Conservation (phyloP, 148 eudicot species). For the Silene uniflora region DNA sequence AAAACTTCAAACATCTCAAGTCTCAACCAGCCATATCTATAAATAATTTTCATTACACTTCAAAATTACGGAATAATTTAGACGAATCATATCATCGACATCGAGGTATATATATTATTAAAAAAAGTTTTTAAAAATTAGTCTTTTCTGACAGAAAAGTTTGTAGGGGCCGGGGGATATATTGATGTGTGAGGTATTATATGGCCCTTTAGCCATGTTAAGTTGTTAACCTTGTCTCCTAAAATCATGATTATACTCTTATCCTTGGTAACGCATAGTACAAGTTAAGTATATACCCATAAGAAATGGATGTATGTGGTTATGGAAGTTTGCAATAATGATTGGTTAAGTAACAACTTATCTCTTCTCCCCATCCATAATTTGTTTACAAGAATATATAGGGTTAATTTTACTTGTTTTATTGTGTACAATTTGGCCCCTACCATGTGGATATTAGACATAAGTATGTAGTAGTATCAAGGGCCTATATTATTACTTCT, state of each 20-base stretch:
- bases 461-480: neutral
- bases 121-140: too few species aligned
- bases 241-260: slow-evolving; percentile 6
- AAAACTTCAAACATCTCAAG: too few species aligned
- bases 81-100: too few species aligned
- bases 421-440: slow-evolving; percentile 20
- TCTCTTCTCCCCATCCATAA: slow-evolving; percentile 4
- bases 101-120: too few species aligned
- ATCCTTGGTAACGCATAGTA: slow-evolving; percentile 4
- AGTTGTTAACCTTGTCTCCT: slow-evolving; percentile 25
- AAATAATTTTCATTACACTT: too few species aligned
- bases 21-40: too few species aligned
- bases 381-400: slow-evolving; percentile 6
- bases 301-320: slow-evolving; percentile 8
- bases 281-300: neutral
- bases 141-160: slow-evolving; percentile 10
- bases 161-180: slow-evolving; percentile 20
- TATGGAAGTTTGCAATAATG: slow-evolving; percentile 19
- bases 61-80: too few species aligned
- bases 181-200: slow-evolving; percentile 21
- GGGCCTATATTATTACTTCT: slow-evolving; percentile 12
- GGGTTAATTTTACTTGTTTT: slow-evolving; percentile 16
- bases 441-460: slow-evolving; percentile 28
- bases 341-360: slow-evolving; percentile 15
- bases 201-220: slow-evolving; percentile 25